phyloP scores from a whole-genome alignment of 768 basidiomycete genomes.

The Leccinellum luteum region DNA sequence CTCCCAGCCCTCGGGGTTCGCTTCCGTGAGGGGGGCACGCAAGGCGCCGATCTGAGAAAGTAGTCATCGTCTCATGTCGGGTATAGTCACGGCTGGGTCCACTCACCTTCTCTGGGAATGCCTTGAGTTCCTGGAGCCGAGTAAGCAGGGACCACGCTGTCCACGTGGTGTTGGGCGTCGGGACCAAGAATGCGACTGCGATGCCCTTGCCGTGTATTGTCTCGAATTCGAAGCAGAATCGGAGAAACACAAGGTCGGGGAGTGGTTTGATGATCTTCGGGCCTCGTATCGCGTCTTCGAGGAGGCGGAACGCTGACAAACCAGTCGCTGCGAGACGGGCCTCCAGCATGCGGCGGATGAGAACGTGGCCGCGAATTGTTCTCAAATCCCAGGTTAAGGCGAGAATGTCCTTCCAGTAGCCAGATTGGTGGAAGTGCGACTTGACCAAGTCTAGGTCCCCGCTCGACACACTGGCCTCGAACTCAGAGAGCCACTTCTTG shows the following conservation, averaged over 20 bases:
- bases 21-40: constrained; percentile 32
- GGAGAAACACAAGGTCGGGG: constrained; percentile 57
- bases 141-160: constrained; percentile 60
- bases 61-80: not conserved
- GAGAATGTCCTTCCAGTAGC: constrained; percentile 51
- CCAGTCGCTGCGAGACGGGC: constrained; percentile 33
- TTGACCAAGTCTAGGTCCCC: not conserved
- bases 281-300: constrained; percentile 24
- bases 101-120: constrained; percentile 43
- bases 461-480: constrained; percentile 5
- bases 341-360: constrained; percentile 36
- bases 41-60: constrained; percentile 33
- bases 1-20: constrained; percentile 52
- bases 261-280: constrained; percentile 38
- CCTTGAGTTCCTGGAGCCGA: constrained; percentile 53
- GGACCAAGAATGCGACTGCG: constrained; percentile 53
- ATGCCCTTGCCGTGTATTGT: constrained; percentile 44
- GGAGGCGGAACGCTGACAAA: constrained; percentile 15
- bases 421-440: constrained; percentile 22
- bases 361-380: constrained; percentile 38
- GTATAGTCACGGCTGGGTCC: not conserved
- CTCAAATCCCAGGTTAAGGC: constrained; percentile 55
- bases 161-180: constrained; percentile 41
- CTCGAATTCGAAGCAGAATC: constrained; percentile 55
- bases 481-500: constrained; percentile 20